Conservation (phyloP, 106 monocot genomes). For the Iris macrosiphon region DNA sequence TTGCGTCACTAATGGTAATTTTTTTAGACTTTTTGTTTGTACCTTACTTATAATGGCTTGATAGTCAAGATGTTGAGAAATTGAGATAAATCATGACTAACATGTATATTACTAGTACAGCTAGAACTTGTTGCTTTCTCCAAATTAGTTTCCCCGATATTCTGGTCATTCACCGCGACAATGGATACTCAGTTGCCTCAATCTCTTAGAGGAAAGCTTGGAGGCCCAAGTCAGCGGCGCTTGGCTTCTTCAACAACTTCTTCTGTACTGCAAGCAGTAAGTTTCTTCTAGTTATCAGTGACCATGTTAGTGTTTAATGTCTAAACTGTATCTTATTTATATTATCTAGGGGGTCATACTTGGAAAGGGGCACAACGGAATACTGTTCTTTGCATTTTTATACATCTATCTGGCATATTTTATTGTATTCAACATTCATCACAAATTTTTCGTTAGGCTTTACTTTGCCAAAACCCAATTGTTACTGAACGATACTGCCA, state of each 20-base stretch:
- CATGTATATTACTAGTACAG: conserved; percentile 21
- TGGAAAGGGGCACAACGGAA: too few relatives aligned
- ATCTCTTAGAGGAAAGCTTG: conserved; percentile 87
- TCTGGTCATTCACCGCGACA: conserved; percentile 38
- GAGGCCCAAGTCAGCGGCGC: conserved; percentile 75
- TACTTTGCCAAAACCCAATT: too few relatives aligned
- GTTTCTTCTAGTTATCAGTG: conserved; percentile 9
- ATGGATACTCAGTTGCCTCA: conserved; percentile 28
- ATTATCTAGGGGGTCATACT: too few relatives aligned
- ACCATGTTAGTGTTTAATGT: too few relatives aligned
- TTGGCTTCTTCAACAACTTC: conserved; percentile 47
- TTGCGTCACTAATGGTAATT: conserved; percentile 37
- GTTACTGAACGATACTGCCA: too few relatives aligned
- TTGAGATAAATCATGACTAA: not conserved
- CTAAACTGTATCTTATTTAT: too few relatives aligned
- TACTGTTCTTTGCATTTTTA: too few relatives aligned
- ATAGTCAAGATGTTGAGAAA: not conserved
- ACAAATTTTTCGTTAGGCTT: too few relatives aligned
- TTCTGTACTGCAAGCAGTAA: conserved; percentile 68
- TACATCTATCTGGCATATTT: too few relatives aligned
- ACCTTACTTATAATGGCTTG: conserved; percentile 1
- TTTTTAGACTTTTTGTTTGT: not conserved
- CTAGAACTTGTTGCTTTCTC: conserved; percentile 48
- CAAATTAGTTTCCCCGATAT: conserved; percentile 29
- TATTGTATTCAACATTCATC: too few relatives aligned